These are phyloP conservation scores for Cutaneotrichosporon dermatis DNA, from an alignment of 1,284 basidiomycete species.

Conservation along the genomic window DNA sequence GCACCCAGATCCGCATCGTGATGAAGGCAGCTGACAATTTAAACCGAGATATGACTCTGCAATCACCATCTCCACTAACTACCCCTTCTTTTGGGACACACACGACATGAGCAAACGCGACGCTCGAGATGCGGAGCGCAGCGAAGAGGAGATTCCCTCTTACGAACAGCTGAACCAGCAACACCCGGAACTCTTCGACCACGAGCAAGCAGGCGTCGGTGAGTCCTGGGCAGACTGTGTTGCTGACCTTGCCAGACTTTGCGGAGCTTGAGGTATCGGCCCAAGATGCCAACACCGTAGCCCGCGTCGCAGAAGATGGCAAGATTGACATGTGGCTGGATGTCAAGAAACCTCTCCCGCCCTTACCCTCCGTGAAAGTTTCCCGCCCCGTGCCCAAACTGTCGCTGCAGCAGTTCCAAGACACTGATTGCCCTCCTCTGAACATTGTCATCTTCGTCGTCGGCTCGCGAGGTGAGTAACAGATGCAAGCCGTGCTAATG, in stretches of 20 bases:
- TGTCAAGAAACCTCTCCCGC: neutral
- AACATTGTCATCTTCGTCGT: slow-evolving; percentile 64
- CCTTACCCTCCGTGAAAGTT: neutral
- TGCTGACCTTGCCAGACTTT: neutral
- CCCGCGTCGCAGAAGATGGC: neutral
- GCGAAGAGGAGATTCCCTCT: neutral
- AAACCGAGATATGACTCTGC: no score
- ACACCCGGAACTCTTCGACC: neutral
- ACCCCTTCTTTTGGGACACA: no score
- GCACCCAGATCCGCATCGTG: no score
- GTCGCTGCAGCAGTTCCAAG: no score
- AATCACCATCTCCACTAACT: neutral
- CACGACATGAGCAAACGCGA: neutral
- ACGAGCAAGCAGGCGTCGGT: neutral
- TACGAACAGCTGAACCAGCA: neutral
- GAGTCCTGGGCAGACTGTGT: neutral
- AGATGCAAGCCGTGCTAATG: neutral
- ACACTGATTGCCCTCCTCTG: slow-evolving; percentile 48
- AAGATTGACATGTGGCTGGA: slow-evolving; percentile 2
- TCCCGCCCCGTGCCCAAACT: no score
- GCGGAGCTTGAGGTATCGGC: neutral
- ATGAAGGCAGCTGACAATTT: no score
- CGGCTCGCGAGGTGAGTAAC: slow-evolving; percentile 56
- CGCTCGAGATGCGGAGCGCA: neutral
- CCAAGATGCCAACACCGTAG: neutral